Base-by-base conservation (phyloP, 192 early-diverging fungal genomes). In the Cladochytrium replicatum region DNA sequence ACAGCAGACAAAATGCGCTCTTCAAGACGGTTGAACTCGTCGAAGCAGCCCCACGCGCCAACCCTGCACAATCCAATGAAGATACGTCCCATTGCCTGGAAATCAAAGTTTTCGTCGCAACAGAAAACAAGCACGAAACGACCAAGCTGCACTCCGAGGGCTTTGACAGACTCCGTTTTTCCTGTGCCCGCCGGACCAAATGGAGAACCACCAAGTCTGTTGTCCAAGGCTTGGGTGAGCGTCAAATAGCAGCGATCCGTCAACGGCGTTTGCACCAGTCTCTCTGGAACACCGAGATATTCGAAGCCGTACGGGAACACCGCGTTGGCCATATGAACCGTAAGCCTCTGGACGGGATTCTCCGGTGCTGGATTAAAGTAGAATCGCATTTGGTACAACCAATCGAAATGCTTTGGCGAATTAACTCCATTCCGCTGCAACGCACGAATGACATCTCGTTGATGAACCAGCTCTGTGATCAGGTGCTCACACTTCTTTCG, bases 41-140 rank as follows among this genome's bases (percentile, higher is more conserved):
- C 95, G 63, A 97, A 99, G 70, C 93, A 93, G 48, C 97, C 95
- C 94, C 93, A 98, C 0, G 94, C 97, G 32, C 97, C 97, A 9
- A 99, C 97, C 63, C 92, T 91, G 64, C 86, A 96, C 52, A 99
- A 76, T 48, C 97, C 97, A 53, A 98, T 83, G 63, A 99, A 99
- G 51, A 99, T 99, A 58, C 97, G 88, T 34, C 97, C 97, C 93
- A 99, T 97, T 24, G 97, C 93, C 61, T 97, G 92, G 76, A 98
- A 99, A 68, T 99, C 97, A 74, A 99, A 99, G 56, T 87, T 96
- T 72, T 99, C 97, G 58, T 99, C 97, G 69, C 97, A 99, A 72
- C 97, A 99, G 61, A 99, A 98, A 27, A 99, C 97, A 46, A 99
- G 87, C 22, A 90, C 88, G 63, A 96, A 95, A 22, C 95, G 79